Evolutionary conservation across 106 monocot species (phyloP), one percentile per base, ranked within the genome.

Genomic region (Hemerocallis citrina): DNA sequence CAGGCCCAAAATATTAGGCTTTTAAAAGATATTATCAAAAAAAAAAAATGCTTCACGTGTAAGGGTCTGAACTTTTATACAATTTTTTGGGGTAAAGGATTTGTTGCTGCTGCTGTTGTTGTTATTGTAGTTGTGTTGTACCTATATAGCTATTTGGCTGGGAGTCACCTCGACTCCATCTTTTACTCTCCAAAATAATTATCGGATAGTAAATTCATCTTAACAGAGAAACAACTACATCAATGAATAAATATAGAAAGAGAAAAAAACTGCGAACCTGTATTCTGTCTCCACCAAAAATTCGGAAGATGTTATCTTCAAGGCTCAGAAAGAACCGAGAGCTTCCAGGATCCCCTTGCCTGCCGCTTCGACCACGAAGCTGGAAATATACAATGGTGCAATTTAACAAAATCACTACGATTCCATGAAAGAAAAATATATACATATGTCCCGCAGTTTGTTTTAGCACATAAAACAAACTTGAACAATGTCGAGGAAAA

Each of bases 241-340:
- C 52, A 52, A 20, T 20, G 20, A 20, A 21, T 1, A 35, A 0
- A 25, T 28, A 14, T 54, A 16, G 14, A 21, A 34, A 35, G 4
- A 57, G 46, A 63, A 45, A 34, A 47, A 11, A 22, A 58, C 36
- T 3, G 52, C 47, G 29, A 59, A 96, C 95, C 95, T 96, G 90
- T 73, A 96, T 87, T 37, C 95, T 44, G 63, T 96, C 95, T 44
- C 95, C 95, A 67, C 95, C 95, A 73, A 96, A 96, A 19, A 96
- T 90, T 14, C 95, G 73, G 59, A 96, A 96, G 27, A 96, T 81
- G 55, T 96, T 90, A 72, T 96, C 95, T 81, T 96, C 95, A 39
- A 96, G 81, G 32, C 95, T 90, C 72, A 96, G 95, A 74, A 96
- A 96, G 50, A 96, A 96, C 0, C 95, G 80, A 42, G 95, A 96